Evolutionary conservation across 2,329 filamentous ascomycete species (phyloP).

Genomic region (Diaporthe capsici): DNA sequence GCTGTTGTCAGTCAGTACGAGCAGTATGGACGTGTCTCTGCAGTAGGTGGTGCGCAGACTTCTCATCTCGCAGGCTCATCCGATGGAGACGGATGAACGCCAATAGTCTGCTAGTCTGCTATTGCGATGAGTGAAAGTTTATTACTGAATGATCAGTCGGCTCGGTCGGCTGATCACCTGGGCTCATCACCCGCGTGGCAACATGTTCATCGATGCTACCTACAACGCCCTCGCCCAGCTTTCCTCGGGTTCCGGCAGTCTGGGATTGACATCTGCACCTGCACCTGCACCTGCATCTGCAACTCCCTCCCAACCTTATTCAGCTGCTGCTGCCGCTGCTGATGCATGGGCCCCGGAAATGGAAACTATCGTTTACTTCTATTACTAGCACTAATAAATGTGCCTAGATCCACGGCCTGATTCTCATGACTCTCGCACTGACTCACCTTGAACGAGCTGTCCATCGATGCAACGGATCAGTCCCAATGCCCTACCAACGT

Average conservation of each 20-base stretch:
- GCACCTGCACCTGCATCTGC: slow-evolving; percentile 1
- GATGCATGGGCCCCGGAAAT: neutral
- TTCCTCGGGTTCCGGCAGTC: slow-evolving; percentile 15
- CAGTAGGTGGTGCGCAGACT: neutral
- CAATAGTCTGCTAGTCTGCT: neutral
- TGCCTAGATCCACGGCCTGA: neutral
- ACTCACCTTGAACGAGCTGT: neutral
- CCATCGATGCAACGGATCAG: neutral
- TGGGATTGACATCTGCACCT: slow-evolving; percentile 29
- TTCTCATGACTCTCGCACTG: neutral
- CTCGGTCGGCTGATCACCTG: neutral
- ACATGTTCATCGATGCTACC: neutral
- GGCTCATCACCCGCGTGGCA: neutral
- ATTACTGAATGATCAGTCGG: neutral
- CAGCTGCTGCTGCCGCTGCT: neutral
- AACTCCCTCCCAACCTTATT: neutral
- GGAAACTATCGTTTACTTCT: neutral
- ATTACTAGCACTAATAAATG: neutral
- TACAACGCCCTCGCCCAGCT: neutral
- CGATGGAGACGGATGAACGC: slow-evolving; percentile 12
- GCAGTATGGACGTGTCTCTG: slow-evolving; percentile 11
- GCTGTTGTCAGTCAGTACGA: neutral
- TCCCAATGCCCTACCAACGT: neutral
- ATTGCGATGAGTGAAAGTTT: neutral
- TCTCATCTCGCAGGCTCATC: slow-evolving; percentile 5